Base-by-base conservation (phyloP, 495 filamentous ascomycete genomes). In the Xylaria grammica region DNA sequence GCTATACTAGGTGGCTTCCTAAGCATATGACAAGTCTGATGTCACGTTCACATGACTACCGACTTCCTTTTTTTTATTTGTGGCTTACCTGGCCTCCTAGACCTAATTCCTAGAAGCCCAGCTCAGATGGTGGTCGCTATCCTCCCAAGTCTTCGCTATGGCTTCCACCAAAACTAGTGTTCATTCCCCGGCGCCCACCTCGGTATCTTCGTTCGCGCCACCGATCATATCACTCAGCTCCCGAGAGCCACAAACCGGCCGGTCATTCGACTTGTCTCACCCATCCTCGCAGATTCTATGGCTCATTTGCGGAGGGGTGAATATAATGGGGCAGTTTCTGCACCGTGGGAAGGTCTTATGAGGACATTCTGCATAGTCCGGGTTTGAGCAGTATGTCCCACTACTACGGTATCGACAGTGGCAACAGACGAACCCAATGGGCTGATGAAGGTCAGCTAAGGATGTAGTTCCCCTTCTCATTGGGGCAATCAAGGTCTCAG, bases 391-490 rank as follows among this genome's bases (percentile, higher is more conserved):
- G 48, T 61, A 51, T 4, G 34, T 29, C 13, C 59, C 59, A 19
- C 59, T 61, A 24, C 59, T 61, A n/a, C 44, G 59, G 19, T 61
- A 61, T 4, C 48, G 59, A 4, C 59, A 61, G 59, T 50, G 9
- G 48, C 59, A 61, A 34, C 59, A 61, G 0, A 61, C 48, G 59
- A 61, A 51, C 32, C 59, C 59, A 10, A 61, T 61, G n/a, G 59
- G 59, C n/a, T 61, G 59, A 32, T 52, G 59, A 1, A 5, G 34
- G 20, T 50, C 42, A 9, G 56, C 27, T 36, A 7, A 1, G 0
- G n/a, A 15, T 22, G 24, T 1, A 26, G 40, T 48, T 4, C 36
- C 42, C 19, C 42, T 36, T 4, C 27, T 48, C 1, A 34, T 36
- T 30, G 27, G 42, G 1, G 45, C 11, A 17, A 15, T 5, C 26